Percentiles rank a stretch among this genome's conserved stretches.
These are phyloP conservation scores for Eucalyptus shirleyi DNA, from an alignment of 345 rosid genomes.

Conservation along the genomic window DNA sequence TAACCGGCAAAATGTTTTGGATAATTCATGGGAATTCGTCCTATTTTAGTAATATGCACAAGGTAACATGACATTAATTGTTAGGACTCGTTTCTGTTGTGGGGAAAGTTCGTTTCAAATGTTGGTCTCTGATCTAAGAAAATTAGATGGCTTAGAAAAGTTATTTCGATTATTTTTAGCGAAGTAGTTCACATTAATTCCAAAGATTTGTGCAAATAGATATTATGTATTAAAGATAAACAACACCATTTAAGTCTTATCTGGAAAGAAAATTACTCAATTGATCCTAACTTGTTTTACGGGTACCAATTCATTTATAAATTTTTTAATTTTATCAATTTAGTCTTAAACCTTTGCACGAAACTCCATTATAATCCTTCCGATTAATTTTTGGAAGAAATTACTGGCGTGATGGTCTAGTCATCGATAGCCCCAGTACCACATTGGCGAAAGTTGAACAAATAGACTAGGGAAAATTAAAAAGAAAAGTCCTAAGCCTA, in stretches of 20 bases:
- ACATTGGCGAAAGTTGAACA: accelerated
- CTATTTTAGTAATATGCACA: neutral
- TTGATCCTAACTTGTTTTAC: neutral
- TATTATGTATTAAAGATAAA: too few species aligned
- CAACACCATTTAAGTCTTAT: too few species aligned
- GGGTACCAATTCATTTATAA: neutral
- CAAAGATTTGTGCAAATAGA: too few species aligned
- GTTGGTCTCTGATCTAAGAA: neutral
- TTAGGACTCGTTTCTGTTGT: neutral
- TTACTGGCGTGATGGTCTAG: neutral
- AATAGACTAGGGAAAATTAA: too few species aligned
- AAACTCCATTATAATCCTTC: neutral
- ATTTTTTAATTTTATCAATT: too few species aligned
- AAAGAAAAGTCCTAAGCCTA: too few species aligned
- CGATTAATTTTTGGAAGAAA: too few species aligned
- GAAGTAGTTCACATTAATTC: neutral
- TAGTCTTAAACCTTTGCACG: neutral
- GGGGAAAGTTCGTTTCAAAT: too few species aligned
- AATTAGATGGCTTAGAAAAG: neutral
- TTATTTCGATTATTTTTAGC: neutral
- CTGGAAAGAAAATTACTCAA: neutral
- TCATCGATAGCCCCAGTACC: neutral
- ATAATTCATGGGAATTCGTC: neutral
- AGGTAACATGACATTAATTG: neutral
- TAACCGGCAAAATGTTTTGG: neutral